A percentile compares a stretch with the other conserved stretches of the same genome.
phyloP scores from a whole-genome alignment of 148 eudicot genomes.

The Limonium bicolor region DNA sequence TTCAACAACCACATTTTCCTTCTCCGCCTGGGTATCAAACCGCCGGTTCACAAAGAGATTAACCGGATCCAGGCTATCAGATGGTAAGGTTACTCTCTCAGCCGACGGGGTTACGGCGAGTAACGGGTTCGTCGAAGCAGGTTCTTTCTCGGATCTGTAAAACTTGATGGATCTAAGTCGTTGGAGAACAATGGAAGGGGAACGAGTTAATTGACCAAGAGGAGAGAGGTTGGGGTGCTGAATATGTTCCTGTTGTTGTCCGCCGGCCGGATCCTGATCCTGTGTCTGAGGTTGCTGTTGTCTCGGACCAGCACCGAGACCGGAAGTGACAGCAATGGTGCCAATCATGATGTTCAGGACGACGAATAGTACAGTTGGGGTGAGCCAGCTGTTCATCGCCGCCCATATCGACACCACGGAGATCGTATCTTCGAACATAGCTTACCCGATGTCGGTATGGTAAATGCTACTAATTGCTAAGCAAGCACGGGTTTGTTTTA shows the following conservation, averaged over 20 bases:
- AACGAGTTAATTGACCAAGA: slow-evolving; percentile 11
- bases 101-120: neutral
- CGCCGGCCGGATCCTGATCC: neutral
- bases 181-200: slow-evolving; percentile 53
- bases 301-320: slow-evolving; percentile 8
- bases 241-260: slow-evolving; percentile 5
- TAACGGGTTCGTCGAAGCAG: neutral
- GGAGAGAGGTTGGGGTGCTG: slow-evolving; percentile 7
- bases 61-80: slow-evolving; percentile 3
- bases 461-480: too few species aligned
- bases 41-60: neutral
- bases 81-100: neutral
- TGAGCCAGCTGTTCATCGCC: slow-evolving; percentile 64
- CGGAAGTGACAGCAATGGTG: slow-evolving; percentile 54
- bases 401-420: slow-evolving; percentile 47
- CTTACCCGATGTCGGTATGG: too few species aligned
- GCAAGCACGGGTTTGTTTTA: too few species aligned
- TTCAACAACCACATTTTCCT: too few species aligned
- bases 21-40: neutral
- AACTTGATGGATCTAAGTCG: slow-evolving; percentile 56
- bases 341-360: slow-evolving; percentile 66
- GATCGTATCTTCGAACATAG: slow-evolving; percentile 57
- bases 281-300: neutral
- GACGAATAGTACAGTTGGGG: slow-evolving; percentile 62
- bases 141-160: slow-evolving; percentile 21